Evolutionary conservation across 2,329 filamentous ascomycete species (phyloP).

Genomic region (Hypoxylon sp.): DNA sequence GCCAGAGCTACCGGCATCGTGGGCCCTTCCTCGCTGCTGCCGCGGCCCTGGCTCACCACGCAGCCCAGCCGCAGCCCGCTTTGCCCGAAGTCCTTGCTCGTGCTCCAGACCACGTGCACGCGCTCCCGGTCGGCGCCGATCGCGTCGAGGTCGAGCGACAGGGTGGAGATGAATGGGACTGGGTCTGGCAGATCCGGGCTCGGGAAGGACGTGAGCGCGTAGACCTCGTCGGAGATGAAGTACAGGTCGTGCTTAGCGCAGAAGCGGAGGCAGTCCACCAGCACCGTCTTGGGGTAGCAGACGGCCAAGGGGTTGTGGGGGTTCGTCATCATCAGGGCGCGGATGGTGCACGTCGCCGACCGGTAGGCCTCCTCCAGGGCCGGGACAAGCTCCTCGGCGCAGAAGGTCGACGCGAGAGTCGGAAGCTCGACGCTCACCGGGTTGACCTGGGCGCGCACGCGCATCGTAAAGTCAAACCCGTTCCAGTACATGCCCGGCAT

Average conservation of each 20-base stretch:
- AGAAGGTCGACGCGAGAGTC: neutral
- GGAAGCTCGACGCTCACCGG: neutral
- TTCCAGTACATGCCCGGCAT: constrained; percentile 45
- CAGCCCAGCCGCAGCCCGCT: constrained; percentile 54
- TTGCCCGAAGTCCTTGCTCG: constrained; percentile 60
- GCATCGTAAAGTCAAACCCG: neutral
- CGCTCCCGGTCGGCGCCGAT: constrained; percentile 47
- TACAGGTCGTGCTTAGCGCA: constrained; percentile 60
- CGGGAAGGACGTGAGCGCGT: constrained; percentile 54
- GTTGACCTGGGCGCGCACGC: neutral
- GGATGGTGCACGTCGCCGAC: neutral
- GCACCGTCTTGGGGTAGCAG: constrained; percentile 54
- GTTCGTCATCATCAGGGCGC: constrained; percentile 51
- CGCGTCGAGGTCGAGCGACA: constrained; percentile 46
- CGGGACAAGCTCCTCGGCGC: neutral
- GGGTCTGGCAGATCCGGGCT: neutral
- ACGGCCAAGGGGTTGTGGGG: constrained; percentile 61
- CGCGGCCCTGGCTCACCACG: constrained; percentile 46
- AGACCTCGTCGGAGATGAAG: constrained; percentile 66
- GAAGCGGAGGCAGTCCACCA: constrained; percentile 56
- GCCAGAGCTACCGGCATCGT: constrained; percentile 49
- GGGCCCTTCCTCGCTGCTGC: constrained; percentile 50
- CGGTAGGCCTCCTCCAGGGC: neutral
- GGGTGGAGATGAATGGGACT: constrained; percentile 47
- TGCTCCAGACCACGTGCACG: constrained; percentile 59